Conservation (phyloP, 257 asterid genomes). For the Scutellaria galericulata region DNA sequence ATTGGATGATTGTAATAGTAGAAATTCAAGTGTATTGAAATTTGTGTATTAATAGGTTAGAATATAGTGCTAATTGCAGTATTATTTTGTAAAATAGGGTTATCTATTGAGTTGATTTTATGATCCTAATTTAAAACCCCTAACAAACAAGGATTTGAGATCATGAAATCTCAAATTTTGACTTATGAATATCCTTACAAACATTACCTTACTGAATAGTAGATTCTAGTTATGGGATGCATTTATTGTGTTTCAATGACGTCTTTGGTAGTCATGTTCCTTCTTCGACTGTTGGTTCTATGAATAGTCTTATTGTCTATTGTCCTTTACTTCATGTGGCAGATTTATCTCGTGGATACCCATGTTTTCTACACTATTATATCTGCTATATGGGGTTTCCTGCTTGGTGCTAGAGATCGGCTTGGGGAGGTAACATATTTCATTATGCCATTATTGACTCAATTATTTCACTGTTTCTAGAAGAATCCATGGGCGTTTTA, state of each 20-base stretch:
- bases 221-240: conserved; percentile 25
- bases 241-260: conserved; percentile 2
- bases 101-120: too few species aligned
- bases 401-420: conserved; percentile 96
- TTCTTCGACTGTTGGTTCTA: conserved; percentile 10
- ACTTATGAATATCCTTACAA: too few species aligned
- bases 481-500: conserved; percentile 10
- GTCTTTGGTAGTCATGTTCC: conserved; percentile 12
- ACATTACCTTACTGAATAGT: not conserved
- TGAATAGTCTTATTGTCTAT: conserved; percentile 25
- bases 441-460: conserved; percentile 20
- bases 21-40: too few species aligned
- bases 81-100: too few species aligned
- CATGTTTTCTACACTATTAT: conserved; percentile 87
- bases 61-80: too few species aligned
- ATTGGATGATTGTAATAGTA: too few species aligned
- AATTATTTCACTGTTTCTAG: not conserved
- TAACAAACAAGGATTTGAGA: too few species aligned
- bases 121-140: too few species aligned
- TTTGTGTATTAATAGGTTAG: too few species aligned
- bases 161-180: too few species aligned
- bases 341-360: conserved; percentile 92
- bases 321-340: conserved; percentile 42
- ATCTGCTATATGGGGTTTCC: conserved; percentile 89
- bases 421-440: conserved; percentile 79